phyloP scores from a whole-genome alignment of 805 yeast species.

The Myxozyma monticola region DNA sequence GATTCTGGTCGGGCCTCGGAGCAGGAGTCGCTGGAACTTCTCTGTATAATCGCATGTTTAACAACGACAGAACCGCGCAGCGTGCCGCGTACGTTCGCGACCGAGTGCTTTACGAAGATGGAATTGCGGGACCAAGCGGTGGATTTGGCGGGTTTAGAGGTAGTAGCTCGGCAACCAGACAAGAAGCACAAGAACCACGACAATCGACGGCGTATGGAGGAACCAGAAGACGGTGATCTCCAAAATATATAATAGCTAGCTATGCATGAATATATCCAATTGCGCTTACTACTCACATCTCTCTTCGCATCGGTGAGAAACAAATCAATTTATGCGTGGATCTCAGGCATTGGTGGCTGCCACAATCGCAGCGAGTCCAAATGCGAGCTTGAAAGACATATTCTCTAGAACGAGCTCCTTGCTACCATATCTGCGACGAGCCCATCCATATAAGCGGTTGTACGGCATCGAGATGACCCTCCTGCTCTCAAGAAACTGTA shows the following conservation, averaged over 20 bases:
- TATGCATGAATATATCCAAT: too few species aligned
- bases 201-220: constrained; percentile 22
- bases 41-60: constrained; percentile 10
- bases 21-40: constrained; percentile 21
- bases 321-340: too few species aligned
- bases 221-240: constrained; percentile 17
- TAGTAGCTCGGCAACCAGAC: not conserved
- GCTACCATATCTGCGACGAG: constrained; percentile 43
- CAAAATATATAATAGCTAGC: not conserved
- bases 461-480: constrained; percentile 47
- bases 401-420: constrained; percentile 52
- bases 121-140: not conserved
- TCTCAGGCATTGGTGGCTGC: constrained; percentile 51
- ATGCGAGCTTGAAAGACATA: constrained; percentile 58
- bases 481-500: constrained; percentile 50
- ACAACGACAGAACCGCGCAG: constrained; percentile 3
- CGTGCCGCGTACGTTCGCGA: constrained; percentile 13
- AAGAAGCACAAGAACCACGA: too few species aligned
- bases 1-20: constrained; percentile 29
- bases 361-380: constrained; percentile 51
- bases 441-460: constrained; percentile 38
- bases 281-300: too few species aligned
- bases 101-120: constrained; percentile 1
- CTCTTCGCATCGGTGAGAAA: too few species aligned
- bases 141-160: not conserved